Evolutionary conservation across 2,329 filamentous ascomycete species (phyloP).

Genomic region (Cercospora sp.): DNA sequence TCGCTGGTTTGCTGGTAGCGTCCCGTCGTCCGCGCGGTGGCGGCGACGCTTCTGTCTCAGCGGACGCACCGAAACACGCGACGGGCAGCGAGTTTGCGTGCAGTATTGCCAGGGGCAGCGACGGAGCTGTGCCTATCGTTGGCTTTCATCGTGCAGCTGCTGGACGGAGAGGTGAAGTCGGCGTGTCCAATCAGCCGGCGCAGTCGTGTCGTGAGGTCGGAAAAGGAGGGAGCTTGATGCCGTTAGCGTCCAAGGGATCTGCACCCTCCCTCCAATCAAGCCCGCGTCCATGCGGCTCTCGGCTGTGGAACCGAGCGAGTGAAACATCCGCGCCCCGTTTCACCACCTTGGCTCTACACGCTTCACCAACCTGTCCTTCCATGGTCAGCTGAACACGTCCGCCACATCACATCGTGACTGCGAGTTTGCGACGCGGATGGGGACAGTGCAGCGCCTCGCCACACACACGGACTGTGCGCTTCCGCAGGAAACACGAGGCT

Average conservation of each 20-base stretch:
- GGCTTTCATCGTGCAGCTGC: constrained; percentile 1
- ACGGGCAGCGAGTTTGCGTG: constrained; percentile 7
- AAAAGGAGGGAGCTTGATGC: constrained; percentile 1
- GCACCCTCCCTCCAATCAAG: background rate
- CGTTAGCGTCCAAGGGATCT: constrained; percentile 4
- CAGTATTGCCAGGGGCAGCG: constrained; percentile 15
- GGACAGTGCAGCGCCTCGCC: constrained; percentile 2
- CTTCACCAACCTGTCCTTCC: constrained; percentile 5
- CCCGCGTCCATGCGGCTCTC: constrained; percentile 1
- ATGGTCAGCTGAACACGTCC: background rate
- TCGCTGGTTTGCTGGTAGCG: constrained; percentile 14
- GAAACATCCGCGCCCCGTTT: constrained; percentile 11
- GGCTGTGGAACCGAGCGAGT: background rate
- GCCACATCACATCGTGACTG: background rate
- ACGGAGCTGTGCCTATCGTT: constrained; percentile 17
- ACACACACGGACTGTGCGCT: constrained; percentile 1
- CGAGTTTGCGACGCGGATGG: background rate
- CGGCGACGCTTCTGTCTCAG: constrained; percentile 20
- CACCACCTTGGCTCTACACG: background rate
- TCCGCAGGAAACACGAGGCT: background rate
- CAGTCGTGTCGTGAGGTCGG: constrained; percentile 11
- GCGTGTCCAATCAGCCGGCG: constrained; percentile 11
- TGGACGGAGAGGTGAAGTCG: constrained; percentile 17
- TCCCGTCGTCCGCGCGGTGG: constrained; percentile 8
- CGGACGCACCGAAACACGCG: constrained; percentile 7